These are phyloP conservation scores for Piloderma croceum DNA, from an alignment of 768 basidiomycete genomes.

Conservation along the genomic window DNA sequence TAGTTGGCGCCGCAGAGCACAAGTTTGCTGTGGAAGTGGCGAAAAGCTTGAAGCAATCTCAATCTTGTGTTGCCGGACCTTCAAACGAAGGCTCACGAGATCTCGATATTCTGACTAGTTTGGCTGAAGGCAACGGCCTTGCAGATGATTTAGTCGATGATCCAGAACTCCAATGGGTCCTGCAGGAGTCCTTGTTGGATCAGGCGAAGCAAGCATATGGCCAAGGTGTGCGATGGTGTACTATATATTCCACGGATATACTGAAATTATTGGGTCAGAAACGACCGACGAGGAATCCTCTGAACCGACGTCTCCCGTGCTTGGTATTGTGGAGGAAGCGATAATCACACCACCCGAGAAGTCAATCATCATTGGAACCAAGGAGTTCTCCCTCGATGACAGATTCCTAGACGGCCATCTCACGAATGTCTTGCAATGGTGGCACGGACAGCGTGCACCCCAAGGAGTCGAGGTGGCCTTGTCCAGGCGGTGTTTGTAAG, in stretches of 20 bases:
- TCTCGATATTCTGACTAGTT: too few relatives aligned
- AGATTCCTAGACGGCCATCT: conserved; percentile 49
- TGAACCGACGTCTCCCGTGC: too few relatives aligned
- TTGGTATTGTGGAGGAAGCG: too few relatives aligned
- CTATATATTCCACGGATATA: background rate
- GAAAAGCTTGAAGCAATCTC: background rate
- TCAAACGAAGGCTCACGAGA: too few relatives aligned
- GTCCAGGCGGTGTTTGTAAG: conserved; percentile 63
- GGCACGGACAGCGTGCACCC: conserved; percentile 65
- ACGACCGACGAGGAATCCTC: too few relatives aligned
- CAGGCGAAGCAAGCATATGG: conserved; percentile 3
- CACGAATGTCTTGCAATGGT: conserved; percentile 57
- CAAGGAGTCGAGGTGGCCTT: conserved; percentile 62
- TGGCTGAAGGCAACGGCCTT: too few relatives aligned
- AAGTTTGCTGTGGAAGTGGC: conserved; percentile 14
- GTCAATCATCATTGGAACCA: conserved; percentile 58
- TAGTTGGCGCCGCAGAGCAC: conserved; percentile 11
- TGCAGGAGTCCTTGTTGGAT: conserved; percentile 22
- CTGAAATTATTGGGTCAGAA: too few relatives aligned
- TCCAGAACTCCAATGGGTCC: conserved; percentile 23
- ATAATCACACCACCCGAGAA: conserved; percentile 9
- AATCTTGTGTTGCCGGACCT: too few relatives aligned
- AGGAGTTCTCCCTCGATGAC: conserved; percentile 51
- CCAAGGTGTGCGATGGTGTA: conserved; percentile 2
- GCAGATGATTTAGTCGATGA: conserved; percentile 11